These are phyloP conservation scores for Coniochaeta ligniaria DNA, from an alignment of 2,329 filamentous ascomycete genomes.

Conservation along the genomic window DNA sequence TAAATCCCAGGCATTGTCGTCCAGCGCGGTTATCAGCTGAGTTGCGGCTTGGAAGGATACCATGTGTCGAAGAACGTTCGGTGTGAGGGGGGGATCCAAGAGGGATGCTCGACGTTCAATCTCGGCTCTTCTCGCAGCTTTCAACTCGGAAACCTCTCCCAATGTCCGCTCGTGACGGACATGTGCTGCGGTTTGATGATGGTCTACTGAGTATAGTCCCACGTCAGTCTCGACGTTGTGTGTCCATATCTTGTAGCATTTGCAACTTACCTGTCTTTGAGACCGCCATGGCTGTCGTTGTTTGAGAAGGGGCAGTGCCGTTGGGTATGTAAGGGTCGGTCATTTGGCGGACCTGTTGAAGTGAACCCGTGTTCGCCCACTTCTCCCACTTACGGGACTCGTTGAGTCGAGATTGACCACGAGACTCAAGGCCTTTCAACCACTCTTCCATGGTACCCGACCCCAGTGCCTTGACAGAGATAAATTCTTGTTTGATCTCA, in stretches of 20 bases:
- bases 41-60: constrained; percentile 68
- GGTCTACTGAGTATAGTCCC: neutral
- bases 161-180: constrained; percentile 43
- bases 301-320: neutral
- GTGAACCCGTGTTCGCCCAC: constrained; percentile 49
- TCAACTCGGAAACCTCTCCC: constrained; percentile 57
- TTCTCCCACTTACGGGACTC: constrained; percentile 68
- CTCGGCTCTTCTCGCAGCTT: constrained; percentile 56
- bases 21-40: constrained; percentile 60
- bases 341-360: constrained; percentile 25
- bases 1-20: constrained; percentile 62
- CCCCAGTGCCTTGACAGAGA: constrained; percentile 59
- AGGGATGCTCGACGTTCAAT: constrained; percentile 64
- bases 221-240: neutral
- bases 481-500: constrained; percentile 54
- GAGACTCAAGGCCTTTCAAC: constrained; percentile 64
- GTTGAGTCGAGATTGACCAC: constrained; percentile 52
- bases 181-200: neutral
- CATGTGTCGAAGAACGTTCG: constrained; percentile 59
- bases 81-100: constrained; percentile 57
- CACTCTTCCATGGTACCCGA: constrained; percentile 65
- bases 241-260: neutral
- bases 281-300: neutral
- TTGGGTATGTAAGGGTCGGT: constrained; percentile 14
- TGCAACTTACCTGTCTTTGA: constrained; percentile 3